Evolutionary conservation across 176 grass and related monocot species (phyloP), one percentile per base, ranked within the genome.

Genomic region (Secale cereale): DNA sequence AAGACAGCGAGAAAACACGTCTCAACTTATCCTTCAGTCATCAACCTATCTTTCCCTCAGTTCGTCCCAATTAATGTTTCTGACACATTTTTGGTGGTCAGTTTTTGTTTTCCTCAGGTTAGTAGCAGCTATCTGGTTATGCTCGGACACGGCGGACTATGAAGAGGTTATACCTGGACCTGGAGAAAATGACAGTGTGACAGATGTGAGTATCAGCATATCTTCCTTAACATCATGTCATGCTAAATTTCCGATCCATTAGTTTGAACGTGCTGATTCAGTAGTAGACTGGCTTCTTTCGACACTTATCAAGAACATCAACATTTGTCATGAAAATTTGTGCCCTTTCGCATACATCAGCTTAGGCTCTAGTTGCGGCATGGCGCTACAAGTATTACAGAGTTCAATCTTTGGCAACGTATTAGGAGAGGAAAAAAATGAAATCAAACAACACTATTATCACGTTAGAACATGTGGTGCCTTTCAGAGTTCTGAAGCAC

Each of bases 31-130:
- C 1, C 7, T 39, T 78, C 28, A 50, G 46, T 50, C 46, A 50
- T 50, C 15, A 50, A 17, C 46, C 46, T 29, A 62, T 22, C 1
- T 10, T 37, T 78, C 27, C 14, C 69, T 88, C 48, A 33, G n/a
- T 27, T 69, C 64, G 29, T 71, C 29, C 25, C 69, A 27, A 39
- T 70, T 60, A 35, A 17, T 60, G 19, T 39, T 83, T 88, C 73
- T 16, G 64, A 87, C 71, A 82, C 48, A 77, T 77, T 60, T 60
- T 76, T 70, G 62, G 82, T 33, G 26, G 73, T 87, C 64, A 82
- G 79, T 82, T 77, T 82, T 82, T 87, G 27, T 22, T 82, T 87
- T 82, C 79, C 86, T 87, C 86, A 87, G 62, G 77, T 77, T 77
- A 8, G 71, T 82, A 35, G 36, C 79, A 82, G 86, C 86, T 78